phyloP scores from a whole-genome alignment of 1,284 basidiomycete genomes.

The Mycena sp. region DNA sequence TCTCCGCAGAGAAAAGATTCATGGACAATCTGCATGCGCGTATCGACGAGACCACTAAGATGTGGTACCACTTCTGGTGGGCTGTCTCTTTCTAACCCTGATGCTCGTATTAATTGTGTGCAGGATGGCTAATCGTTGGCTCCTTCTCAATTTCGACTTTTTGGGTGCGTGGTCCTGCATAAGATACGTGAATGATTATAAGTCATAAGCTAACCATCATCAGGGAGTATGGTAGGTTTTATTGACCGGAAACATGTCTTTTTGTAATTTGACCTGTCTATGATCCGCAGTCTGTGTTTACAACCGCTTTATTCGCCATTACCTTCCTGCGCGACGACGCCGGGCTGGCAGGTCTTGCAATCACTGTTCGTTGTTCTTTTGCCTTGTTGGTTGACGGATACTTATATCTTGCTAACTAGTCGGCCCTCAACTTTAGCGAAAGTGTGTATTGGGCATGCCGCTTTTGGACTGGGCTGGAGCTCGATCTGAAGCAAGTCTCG shows the following conservation, averaged over 20 bases:
- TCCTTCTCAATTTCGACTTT: slow-evolving; percentile 69
- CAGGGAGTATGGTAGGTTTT: too few relatives aligned
- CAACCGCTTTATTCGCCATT: slow-evolving; percentile 73
- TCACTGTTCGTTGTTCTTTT: slow-evolving; percentile 6
- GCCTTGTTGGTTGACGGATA: not conserved
- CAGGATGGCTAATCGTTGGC: slow-evolving; percentile 75
- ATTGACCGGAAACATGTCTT: too few relatives aligned
- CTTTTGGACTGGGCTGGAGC: slow-evolving; percentile 45
- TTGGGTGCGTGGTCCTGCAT: slow-evolving; percentile 63
- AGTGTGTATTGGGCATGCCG: slow-evolving; percentile 64
- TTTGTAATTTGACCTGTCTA: too few relatives aligned
- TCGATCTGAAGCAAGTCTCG: slow-evolving; percentile 56
- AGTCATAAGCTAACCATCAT: too few relatives aligned
- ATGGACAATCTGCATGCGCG: slow-evolving; percentile 66
- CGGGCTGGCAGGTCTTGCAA: slow-evolving; percentile 71
- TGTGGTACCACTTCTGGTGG: slow-evolving; percentile 30
- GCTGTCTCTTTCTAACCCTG: not conserved
- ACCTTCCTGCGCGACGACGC: slow-evolving; percentile 51
- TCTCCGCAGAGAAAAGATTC: slow-evolving; percentile 76
- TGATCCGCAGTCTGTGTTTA: slow-evolving; percentile 55
- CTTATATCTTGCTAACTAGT: slow-evolving; percentile 59
- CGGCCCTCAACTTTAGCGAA: slow-evolving; percentile 64
- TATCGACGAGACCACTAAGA: slow-evolving; percentile 60
- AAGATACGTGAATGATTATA: not conserved
- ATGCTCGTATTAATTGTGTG: slow-evolving; percentile 49